Evolutionary conservation across 768 basidiomycete species (phyloP).

Genomic region (Pleurotus djamor): DNA sequence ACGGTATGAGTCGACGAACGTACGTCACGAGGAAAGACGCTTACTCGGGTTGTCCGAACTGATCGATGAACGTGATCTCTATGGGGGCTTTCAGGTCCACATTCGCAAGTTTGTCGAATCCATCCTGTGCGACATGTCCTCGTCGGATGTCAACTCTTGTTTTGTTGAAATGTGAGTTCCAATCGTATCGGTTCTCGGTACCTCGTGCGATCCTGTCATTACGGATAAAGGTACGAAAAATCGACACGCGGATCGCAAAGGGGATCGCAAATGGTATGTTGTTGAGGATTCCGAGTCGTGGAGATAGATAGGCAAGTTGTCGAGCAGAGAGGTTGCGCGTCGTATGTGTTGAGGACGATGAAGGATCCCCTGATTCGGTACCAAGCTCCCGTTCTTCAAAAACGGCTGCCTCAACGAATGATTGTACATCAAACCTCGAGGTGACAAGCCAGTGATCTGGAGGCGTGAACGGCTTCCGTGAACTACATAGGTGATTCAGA

Average conservation of each 20-base stretch:
- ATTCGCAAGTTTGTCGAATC: conserved; percentile 81
- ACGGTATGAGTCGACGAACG: not conserved
- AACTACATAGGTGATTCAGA: conserved; percentile 44
- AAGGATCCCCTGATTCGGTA: conserved; percentile 9
- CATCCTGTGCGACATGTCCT: conserved; percentile 82
- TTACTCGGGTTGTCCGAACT: conserved; percentile 83
- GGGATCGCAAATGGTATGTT: conserved; percentile 97
- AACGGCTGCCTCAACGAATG: conserved; percentile 88
- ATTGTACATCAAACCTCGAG: conserved; percentile 40
- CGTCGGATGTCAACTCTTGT: conserved; percentile 62
- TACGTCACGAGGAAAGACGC: conserved; percentile 23
- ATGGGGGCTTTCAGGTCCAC: conserved; percentile 79
- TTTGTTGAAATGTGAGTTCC: conserved; percentile 15
- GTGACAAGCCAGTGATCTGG: conserved; percentile 81
- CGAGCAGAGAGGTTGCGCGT: conserved; percentile 51
- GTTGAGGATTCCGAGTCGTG: conserved; percentile 87
- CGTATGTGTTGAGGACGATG: not conserved
- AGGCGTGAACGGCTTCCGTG: conserved; percentile 80
- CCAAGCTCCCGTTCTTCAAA: conserved; percentile 66
- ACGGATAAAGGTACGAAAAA: conserved; percentile 82
- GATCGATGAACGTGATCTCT: conserved; percentile 90
- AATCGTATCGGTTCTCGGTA: conserved; percentile 14
- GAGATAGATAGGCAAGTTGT: conserved; percentile 73
- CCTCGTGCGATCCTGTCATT: conserved; percentile 46
- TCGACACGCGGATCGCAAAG: conserved; percentile 86